Evolutionary conservation across 2,329 filamentous ascomycete species (phyloP).

Genomic region (Colletotrichum agaves): DNA sequence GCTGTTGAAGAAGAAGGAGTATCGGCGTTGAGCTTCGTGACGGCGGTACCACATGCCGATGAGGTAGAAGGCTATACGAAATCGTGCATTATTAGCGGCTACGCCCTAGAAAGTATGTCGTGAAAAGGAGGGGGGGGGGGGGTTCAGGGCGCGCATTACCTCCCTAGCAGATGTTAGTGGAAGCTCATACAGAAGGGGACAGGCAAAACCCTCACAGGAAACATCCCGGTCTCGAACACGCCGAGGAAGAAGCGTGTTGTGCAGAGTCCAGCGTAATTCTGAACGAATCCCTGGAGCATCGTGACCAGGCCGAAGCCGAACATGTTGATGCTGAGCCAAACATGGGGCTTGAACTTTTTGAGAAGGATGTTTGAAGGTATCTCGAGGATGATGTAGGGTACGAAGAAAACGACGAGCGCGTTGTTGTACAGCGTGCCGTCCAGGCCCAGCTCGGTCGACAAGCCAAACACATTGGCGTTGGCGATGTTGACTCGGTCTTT

Average conservation of each 20-base stretch:
- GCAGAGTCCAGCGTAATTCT: slow-evolving; percentile 81
- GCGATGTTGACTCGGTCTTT: slow-evolving; percentile 79
- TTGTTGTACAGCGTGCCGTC: slow-evolving; percentile 74
- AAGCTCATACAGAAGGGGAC: too few species aligned
- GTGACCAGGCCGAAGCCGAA: slow-evolving; percentile 83
- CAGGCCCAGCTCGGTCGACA: slow-evolving; percentile 72
- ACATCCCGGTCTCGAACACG: slow-evolving; percentile 79
- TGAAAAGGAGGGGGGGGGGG: too few species aligned
- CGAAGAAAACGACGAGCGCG: slow-evolving; percentile 82
- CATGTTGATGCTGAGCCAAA: slow-evolving; percentile 86
- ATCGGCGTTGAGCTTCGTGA: slow-evolving; percentile 88
- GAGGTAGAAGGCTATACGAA: slow-evolving; percentile 66
- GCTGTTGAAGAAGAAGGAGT: slow-evolving; percentile 91
- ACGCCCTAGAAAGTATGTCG: not conserved
- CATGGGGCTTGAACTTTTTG: slow-evolving; percentile 61
- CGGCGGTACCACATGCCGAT: slow-evolving; percentile 92
- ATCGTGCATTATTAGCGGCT: not conserved
- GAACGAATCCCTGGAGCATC: slow-evolving; percentile 79
- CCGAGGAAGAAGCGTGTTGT: slow-evolving; percentile 89
- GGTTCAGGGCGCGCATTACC: slow-evolving; percentile 61
- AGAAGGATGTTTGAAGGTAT: slow-evolving; percentile 57
- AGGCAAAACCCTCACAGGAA: not conserved
- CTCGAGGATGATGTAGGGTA: slow-evolving; percentile 82
- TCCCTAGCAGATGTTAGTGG: not conserved
- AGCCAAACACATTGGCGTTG: slow-evolving; percentile 76